Evolutionary conservation across 352 stramenopile species (phyloP).

Genomic region (Phytophthora macrochlamydospora): DNA sequence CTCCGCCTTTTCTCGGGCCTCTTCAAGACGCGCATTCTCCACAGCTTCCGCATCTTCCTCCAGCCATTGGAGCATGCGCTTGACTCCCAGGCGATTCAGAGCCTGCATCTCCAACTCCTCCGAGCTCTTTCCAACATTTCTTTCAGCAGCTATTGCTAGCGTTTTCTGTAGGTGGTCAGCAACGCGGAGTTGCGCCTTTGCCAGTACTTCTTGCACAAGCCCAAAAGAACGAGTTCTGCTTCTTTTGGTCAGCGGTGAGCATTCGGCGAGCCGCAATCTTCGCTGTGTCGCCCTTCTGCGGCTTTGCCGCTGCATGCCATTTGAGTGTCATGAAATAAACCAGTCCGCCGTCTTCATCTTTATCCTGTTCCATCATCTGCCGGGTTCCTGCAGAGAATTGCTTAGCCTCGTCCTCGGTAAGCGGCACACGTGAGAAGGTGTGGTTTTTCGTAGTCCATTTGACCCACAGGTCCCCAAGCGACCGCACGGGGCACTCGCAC

Average conservation of each 20-base stretch:
- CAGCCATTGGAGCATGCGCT: constrained; percentile 78
- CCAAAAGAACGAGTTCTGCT: constrained; percentile 77
- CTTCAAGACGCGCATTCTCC: constrained; percentile 69
- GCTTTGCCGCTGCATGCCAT: constrained; percentile 82
- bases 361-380: constrained; percentile 83
- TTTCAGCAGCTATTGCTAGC: constrained; percentile 33
- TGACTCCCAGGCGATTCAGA: constrained; percentile 65
- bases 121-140: constrained; percentile 18
- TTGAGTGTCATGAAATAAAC: constrained; percentile 86
- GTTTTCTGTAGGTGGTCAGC: constrained; percentile 77
- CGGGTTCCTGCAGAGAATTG: constrained; percentile 78
- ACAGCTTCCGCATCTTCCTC: constrained; percentile 77
- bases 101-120: constrained; percentile 62
- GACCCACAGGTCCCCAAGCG: constrained; percentile 82
- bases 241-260: constrained; percentile 77
- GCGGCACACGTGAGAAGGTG: constrained; percentile 71
- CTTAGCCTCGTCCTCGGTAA: constrained; percentile 56
- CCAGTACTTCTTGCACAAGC: constrained; percentile 79
- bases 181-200: constrained; percentile 70
- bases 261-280: constrained; percentile 76
- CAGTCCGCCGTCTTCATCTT: constrained; percentile 43
- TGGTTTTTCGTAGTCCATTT: constrained; percentile 81
- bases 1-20: constrained; percentile 72
- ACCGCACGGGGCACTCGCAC: constrained; percentile 72
- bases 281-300: constrained; percentile 83